phyloP scores from a whole-genome alignment of 352 stramenopile genomes.

The Phytophthora megakarya region DNA sequence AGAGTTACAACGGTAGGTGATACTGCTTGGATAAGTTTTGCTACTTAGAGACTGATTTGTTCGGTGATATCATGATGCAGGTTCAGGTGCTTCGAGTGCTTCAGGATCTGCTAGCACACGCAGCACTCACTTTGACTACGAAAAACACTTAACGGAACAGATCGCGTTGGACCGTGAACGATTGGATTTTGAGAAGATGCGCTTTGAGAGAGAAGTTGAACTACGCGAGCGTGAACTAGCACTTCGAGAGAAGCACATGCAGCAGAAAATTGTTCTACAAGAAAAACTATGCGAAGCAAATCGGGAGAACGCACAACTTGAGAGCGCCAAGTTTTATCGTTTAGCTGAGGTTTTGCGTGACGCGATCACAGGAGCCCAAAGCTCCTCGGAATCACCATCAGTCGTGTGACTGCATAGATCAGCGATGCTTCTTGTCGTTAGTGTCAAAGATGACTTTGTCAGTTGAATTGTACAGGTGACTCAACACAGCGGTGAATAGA shows the following conservation, averaged over 20 bases:
- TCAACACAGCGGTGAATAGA: constrained; percentile 25
- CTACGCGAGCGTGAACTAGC: constrained; percentile 69
- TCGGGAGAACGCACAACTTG: constrained; percentile 49
- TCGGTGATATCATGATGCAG: constrained; percentile 13
- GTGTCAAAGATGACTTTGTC: no score
- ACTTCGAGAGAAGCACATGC: constrained; percentile 67
- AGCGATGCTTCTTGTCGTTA: not conserved
- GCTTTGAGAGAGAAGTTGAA: constrained; percentile 79
- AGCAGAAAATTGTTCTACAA: constrained; percentile 60
- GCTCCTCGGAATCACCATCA: constrained; percentile 37
- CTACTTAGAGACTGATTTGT: not conserved
- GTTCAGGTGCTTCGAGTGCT: constrained; percentile 4
- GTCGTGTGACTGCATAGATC: constrained; percentile 38
- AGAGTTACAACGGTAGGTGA: constrained; percentile 32
- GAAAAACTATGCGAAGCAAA: constrained; percentile 57
- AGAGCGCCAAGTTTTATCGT: constrained; percentile 62
- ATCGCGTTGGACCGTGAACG: constrained; percentile 73
- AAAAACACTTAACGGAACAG: constrained; percentile 75
- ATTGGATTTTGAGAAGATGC: constrained; percentile 72
- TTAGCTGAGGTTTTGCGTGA: constrained; percentile 67
- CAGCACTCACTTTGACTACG: constrained; percentile 65
- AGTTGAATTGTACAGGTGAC: no score
- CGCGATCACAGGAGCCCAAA: constrained; percentile 42
- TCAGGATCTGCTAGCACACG: constrained; percentile 28
- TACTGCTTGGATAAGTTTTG: not conserved